phyloP scores from a whole-genome alignment of 257 asterid species.

The Capsicum rhomboideum region DNA sequence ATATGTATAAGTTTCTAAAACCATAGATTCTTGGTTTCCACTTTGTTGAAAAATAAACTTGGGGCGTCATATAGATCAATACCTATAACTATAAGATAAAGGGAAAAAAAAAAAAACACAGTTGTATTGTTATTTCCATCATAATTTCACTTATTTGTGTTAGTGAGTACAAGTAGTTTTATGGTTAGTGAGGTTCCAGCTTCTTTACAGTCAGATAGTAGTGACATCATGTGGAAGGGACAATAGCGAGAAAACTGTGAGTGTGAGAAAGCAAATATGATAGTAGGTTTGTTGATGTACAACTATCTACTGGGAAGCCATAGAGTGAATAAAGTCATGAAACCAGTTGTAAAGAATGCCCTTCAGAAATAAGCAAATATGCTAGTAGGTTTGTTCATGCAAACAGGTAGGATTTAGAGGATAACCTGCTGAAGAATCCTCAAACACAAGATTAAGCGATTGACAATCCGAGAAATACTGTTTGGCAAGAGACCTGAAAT shows the following conservation, averaged over 20 bases:
- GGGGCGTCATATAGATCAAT: background rate
- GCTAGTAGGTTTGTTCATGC: background rate
- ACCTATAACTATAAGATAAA: background rate
- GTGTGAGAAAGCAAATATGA: background rate
- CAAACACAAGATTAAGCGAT: conserved; percentile 73
- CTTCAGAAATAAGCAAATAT: background rate
- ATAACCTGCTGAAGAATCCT: conserved; percentile 65
- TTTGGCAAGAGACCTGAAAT: conserved; percentile 79
- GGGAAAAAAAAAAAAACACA: too few relatives aligned
- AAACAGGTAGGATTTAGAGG: background rate
- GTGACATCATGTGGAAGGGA: background rate
- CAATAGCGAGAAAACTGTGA: too few relatives aligned
- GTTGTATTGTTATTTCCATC: background rate
- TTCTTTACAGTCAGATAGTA: background rate
- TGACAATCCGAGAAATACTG: conserved; percentile 74
- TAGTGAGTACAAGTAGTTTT: background rate
- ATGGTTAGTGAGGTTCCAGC: background rate
- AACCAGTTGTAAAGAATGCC: background rate
- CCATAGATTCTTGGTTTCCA: background rate
- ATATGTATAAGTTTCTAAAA: too few relatives aligned
- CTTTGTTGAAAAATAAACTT: background rate
- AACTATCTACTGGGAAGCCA: background rate
- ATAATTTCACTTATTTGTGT: background rate
- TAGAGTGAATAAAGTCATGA: too few relatives aligned
- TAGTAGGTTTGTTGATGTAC: background rate